Evolutionary conservation across 192 early-diverging fungal genomes (phyloP).

Genomic region (Dispira simplex): DNA sequence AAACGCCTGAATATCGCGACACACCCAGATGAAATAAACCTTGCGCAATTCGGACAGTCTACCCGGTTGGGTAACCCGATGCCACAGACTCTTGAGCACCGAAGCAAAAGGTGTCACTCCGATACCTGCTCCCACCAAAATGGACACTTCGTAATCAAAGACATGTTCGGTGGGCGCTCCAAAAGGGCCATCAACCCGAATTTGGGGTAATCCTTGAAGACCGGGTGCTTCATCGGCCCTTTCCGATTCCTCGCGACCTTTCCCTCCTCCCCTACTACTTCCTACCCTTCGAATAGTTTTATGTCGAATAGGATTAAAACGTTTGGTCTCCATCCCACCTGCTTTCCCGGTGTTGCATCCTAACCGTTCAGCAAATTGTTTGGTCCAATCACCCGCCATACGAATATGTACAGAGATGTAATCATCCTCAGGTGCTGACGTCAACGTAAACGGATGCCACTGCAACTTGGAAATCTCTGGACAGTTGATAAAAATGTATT

Average conservation of each 20-base stretch:
- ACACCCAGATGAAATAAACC: conserved; percentile 68
- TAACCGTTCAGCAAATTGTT: conserved; percentile 37
- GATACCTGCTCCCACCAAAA: conserved; percentile 65
- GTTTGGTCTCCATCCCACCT: background rate
- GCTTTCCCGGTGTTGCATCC: conserved; percentile 37
- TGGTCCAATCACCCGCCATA: conserved; percentile 61
- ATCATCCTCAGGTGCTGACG: conserved; percentile 61
- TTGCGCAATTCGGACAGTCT: conserved; percentile 38
- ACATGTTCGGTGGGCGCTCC: conserved; percentile 53
- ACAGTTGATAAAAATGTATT: conserved; percentile 58
- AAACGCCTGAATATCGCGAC: conserved; percentile 52
- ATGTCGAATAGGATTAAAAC: conserved; percentile 3
- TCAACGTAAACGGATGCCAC: conserved; percentile 70
- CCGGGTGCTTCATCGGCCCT: conserved; percentile 11
- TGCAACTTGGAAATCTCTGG: conserved; percentile 53
- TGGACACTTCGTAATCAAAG: conserved; percentile 53
- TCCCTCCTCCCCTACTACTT: background rate
- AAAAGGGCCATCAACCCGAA: conserved; percentile 61
- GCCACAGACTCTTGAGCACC: conserved; percentile 59
- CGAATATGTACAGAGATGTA: conserved; percentile 62
- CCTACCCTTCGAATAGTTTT: background rate
- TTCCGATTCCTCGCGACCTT: conserved; percentile 7
- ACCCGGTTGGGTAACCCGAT: conserved; percentile 37
- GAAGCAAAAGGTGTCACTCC: conserved; percentile 67
- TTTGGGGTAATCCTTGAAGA: conserved; percentile 27